A percentile compares a stretch with the other conserved stretches of the same genome.
Conservation (phyloP, 441 rosid species). For the Gossypium gossypioides region DNA sequence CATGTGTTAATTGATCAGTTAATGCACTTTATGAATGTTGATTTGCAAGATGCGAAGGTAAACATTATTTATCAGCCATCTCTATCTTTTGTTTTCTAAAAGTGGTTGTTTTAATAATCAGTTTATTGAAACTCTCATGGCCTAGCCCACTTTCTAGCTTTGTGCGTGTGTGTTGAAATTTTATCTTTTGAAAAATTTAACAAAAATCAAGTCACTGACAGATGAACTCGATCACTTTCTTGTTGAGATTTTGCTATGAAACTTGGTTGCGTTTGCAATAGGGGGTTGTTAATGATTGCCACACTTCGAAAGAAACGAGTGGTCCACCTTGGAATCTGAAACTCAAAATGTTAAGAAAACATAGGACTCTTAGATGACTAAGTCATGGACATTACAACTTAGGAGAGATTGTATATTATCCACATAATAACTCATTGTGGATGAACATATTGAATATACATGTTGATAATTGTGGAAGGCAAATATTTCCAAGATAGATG, state of each 20-base stretch:
- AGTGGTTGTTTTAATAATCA: neutral
- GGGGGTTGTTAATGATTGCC: neutral
- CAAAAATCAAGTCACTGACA: neutral
- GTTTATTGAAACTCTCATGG: constrained; percentile 5
- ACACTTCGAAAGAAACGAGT: neutral
- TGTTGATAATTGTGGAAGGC: neutral
- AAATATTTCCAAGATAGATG: neutral
- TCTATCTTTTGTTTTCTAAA: neutral
- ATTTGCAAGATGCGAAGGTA: constrained; percentile 78
- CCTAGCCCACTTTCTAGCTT: neutral
- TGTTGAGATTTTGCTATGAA: neutral
- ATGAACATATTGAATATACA: neutral
- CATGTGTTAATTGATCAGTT: constrained; percentile 68
- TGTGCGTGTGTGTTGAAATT: neutral
- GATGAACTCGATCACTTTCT: neutral
- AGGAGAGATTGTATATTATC: constrained; percentile 3
- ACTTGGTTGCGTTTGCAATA: neutral
- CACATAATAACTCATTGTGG: neutral
- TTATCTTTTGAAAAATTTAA: neutral
- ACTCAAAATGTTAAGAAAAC: neutral
- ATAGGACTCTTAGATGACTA: neutral
- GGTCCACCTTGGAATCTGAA: neutral
- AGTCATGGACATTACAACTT: neutral
- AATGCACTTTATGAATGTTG: constrained; percentile 52
- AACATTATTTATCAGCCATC: neutral